Evolutionary conservation across 768 basidiomycete genomes (phyloP), one percentile per base, ranked within the genome.

Genomic region (Leccinum disarticulatum): DNA sequence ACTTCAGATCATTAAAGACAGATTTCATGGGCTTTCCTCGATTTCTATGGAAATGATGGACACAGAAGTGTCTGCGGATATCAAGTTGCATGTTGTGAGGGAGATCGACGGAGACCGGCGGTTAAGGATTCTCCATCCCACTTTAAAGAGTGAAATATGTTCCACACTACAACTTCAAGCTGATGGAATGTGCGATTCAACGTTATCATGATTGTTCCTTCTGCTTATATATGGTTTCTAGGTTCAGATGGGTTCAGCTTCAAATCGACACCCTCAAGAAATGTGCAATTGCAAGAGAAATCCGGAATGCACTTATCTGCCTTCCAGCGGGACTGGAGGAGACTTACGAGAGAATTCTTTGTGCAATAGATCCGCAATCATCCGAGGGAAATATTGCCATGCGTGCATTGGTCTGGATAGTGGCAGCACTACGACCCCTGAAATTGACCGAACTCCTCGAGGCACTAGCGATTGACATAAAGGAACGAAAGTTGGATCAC

Each of bases 191-290:
- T 48, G 25, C 13, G 47, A 27, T 48, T 46, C 19, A 10, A 48
- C 14, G 1, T 27, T 48, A 7, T 3, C 11, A 10, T 22, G 43
- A 13, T 46, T 22, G 43, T 48, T 48, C 25, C n/a, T 48, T 13
- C 5, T 13, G 10, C 19, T 48, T 14, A 48, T 27, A 25, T 15
- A 14, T 15, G 6, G 3, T 27, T 48, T 13, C 47, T 35, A 68
- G 66, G 67, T 68, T 68, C 10, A 61, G 59, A 1, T 68, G 67
- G 67, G 55, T 55, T 6, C 57, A 67, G 15, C 67, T 66, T 52
- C 60, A 67, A 19, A 38, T 67, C 7, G 62, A 64, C 38, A 15
- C 52, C 0, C 57, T 68, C 1, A 55, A 41, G 9, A 17, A 43
- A 35, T 68, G 67, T 13, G 10, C 19, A 17, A 54, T 57, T 1